Conservation (phyloP, 1,139 yeast species). For the Lodderomyces theae region DNA sequence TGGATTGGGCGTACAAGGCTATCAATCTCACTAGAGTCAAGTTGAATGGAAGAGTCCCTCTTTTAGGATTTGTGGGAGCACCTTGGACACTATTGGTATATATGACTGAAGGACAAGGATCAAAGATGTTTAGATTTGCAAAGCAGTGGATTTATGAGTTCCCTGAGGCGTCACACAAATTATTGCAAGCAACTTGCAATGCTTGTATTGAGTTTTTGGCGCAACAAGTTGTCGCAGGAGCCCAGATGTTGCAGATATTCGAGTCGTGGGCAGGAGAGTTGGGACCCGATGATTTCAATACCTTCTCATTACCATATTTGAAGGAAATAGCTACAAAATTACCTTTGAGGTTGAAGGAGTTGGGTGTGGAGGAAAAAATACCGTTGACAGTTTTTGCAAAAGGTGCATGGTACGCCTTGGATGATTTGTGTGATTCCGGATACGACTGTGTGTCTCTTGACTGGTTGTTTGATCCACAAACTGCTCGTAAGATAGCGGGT, state of each 20-base stretch:
- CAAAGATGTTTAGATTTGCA: slow-evolving; percentile 85
- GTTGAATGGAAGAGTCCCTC: slow-evolving; percentile 86
- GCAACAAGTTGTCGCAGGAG: slow-evolving; percentile 95
- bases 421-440: slow-evolving; percentile 78
- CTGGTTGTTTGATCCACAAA: slow-evolving; percentile 85
- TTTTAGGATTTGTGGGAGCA: slow-evolving; percentile 94
- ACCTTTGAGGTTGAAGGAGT: slow-evolving; percentile 65
- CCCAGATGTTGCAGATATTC: slow-evolving; percentile 94
- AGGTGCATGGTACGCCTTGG: slow-evolving; percentile 97
- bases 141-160: slow-evolving; percentile 88
- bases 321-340: slow-evolving; percentile 69
- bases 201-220: slow-evolving; percentile 91
- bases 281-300: slow-evolving; percentile 83
- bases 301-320: slow-evolving; percentile 86
- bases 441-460: slow-evolving; percentile 88
- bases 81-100: slow-evolving; percentile 97
- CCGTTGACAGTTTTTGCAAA: slow-evolving; percentile 92
- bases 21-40: slow-evolving; percentile 83
- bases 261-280: slow-evolving; percentile 99
- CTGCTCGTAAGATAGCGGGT: slow-evolving; percentile 74
- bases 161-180: slow-evolving; percentile 67
- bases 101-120: slow-evolving; percentile 98
- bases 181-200: slow-evolving; percentile 78
- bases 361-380: slow-evolving; percentile 67
- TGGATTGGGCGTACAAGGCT: slow-evolving; percentile 94